phyloP scores from a whole-genome alignment of 805 yeast species.

The Trichomonascus vanleenenianus region DNA sequence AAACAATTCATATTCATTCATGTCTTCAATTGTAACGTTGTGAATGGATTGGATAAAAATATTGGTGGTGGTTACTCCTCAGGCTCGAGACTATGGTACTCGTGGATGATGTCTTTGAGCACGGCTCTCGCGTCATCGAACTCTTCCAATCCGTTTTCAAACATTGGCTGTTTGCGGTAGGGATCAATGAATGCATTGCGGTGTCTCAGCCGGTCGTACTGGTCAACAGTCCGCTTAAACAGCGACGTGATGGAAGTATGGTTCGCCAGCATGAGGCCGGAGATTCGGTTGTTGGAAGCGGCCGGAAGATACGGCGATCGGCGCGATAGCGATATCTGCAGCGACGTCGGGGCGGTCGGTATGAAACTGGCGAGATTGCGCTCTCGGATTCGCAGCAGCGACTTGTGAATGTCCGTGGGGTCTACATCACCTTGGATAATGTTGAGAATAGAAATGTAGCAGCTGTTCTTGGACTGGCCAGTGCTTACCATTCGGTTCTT shows the following conservation, averaged over 20 bases:
- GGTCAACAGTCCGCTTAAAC: constrained; percentile 57
- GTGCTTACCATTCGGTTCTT: constrained; percentile 62
- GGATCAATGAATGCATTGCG: constrained; percentile 80
- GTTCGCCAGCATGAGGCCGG: constrained; percentile 80
- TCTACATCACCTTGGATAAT: constrained; percentile 60
- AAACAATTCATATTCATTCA: too few relatives aligned
- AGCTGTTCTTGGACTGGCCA: constrained; percentile 36
- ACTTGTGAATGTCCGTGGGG: constrained; percentile 55
- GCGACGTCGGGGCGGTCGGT: constrained; percentile 76
- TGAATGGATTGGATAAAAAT: too few relatives aligned
- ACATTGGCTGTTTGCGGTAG: constrained; percentile 45
- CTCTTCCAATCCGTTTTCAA: constrained; percentile 43
- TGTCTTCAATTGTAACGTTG: too few relatives aligned
- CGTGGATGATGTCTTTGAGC: constrained; percentile 67
- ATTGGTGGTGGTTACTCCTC: background rate
- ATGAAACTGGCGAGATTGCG: constrained; percentile 55
- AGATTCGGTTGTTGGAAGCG: constrained; percentile 42
- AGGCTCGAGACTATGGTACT: constrained; percentile 47
- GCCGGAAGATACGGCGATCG: constrained; percentile 51
- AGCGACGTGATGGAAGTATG: constrained; percentile 66
- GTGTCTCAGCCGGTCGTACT: constrained; percentile 72
- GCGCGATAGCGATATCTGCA: constrained; percentile 70
- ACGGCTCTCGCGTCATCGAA: constrained; percentile 74
- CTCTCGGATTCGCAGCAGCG: constrained; percentile 34
- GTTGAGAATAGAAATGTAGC: constrained; percentile 65